phyloP scores from a whole-genome alignment of 148 eudicot genomes.

The Rhododendron henanense region DNA sequence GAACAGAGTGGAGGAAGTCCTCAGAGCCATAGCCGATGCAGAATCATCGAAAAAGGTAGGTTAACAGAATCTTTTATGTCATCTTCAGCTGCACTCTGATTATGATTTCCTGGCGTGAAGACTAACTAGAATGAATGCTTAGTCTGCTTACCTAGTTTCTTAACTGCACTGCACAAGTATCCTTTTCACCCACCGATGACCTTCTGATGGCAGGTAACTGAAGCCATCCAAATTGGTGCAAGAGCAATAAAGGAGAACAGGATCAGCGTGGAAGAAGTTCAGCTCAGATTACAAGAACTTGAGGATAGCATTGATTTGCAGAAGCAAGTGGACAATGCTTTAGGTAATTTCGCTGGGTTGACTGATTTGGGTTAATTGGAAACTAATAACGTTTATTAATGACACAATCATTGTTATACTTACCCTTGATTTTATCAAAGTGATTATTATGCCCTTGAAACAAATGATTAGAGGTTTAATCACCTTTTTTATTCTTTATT shows the following conservation, averaged over 20 bases:
- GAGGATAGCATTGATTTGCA: conserved; percentile 56
- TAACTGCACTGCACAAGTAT: not conserved
- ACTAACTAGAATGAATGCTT: not conserved
- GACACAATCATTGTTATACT: not conserved
- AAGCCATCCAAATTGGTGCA: conserved; percentile 71
- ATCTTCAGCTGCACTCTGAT: not conserved
- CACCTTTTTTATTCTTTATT: not conserved
- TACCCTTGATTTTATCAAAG: not conserved
- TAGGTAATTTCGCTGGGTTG: conserved; percentile 43
- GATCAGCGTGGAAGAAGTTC: conserved; percentile 57
- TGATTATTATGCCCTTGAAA: not conserved
- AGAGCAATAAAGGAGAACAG: conserved; percentile 62
- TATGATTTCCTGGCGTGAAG: not conserved
- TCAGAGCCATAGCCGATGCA: conserved; percentile 59
- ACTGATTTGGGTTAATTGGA: not conserved
- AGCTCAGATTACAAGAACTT: conserved; percentile 59
- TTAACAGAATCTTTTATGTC: conserved; percentile 8
- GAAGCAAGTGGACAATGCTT: conserved; percentile 41
- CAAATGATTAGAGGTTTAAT: not conserved
- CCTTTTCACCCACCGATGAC: not conserved
- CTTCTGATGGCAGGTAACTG: conserved; percentile 51
- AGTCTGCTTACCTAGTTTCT: not conserved
- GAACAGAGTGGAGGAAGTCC: conserved; percentile 75
- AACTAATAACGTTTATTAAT: not conserved
- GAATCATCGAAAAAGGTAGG: conserved; percentile 78